A percentile compares a stretch with the other conserved stretches of the same genome.
Conservation (phyloP, 495 filamentous ascomycete genomes). For the Penicillium crystallinum region DNA sequence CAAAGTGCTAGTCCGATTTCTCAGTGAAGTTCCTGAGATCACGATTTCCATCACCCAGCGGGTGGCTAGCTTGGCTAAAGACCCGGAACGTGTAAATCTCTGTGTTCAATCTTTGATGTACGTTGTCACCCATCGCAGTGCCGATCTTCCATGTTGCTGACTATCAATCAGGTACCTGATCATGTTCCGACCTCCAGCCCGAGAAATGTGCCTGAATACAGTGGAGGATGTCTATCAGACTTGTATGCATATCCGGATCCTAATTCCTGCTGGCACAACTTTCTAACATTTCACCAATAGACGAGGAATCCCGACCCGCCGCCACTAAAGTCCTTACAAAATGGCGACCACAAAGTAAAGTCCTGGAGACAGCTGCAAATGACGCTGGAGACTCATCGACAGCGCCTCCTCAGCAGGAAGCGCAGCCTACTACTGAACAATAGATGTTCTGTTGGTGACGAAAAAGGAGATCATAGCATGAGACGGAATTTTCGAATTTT, state of each 20-base stretch:
- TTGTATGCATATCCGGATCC: constrained; percentile 23
- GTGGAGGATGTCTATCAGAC: constrained; percentile 82
- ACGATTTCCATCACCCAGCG: constrained; percentile 62
- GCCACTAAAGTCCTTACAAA: constrained; percentile 39
- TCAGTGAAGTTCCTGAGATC: constrained; percentile 86
- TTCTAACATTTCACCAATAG: constrained; percentile 22
- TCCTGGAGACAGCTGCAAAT: constrained; percentile 10
- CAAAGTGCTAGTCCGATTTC: constrained; percentile 79
- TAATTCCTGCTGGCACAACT: neutral
- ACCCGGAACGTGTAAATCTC: constrained; percentile 72
- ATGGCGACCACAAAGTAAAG: constrained; percentile 35
- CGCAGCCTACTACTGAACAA: constrained; percentile 6
- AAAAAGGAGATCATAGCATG: neutral
- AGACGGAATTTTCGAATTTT: neutral
- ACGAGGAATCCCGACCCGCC: constrained; percentile 43
- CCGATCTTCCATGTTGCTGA: constrained; percentile 7
- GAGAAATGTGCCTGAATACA: constrained; percentile 73
- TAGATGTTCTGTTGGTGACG: neutral
- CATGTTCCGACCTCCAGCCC: constrained; percentile 78
- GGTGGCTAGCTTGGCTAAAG: constrained; percentile 75
- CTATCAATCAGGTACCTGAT: constrained; percentile 60
- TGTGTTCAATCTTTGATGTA: constrained; percentile 58
- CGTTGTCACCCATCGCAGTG: constrained; percentile 15
- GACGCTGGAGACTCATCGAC: neutral
- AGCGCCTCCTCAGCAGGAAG: constrained; percentile 1